Conservation (phyloP, 2,329 filamentous ascomycete species). For the Beauveria australis region DNA sequence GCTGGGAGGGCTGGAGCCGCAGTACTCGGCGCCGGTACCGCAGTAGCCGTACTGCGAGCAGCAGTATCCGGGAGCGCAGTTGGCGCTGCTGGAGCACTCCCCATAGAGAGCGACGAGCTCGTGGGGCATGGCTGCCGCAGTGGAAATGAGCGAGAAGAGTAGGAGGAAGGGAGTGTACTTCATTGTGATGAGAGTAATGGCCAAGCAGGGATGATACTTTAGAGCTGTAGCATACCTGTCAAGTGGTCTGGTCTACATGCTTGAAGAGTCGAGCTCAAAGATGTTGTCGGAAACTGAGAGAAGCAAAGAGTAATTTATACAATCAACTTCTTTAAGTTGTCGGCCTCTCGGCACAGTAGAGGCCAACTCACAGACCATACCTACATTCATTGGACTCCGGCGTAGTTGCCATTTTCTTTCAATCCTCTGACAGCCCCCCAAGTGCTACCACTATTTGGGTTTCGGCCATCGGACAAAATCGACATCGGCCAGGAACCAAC, state of each 20-base stretch:
- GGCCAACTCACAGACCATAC: neutral
- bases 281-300: neutral
- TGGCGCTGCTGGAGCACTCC: conserved; percentile 15
- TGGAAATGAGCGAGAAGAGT: neutral
- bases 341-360: neutral
- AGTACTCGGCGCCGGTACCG: conserved; percentile 15
- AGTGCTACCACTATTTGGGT: neutral
- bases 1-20: conserved; percentile 13
- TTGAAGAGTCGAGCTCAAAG: neutral
- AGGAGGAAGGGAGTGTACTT: neutral
- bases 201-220: neutral
- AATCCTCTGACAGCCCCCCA: neutral
- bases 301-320: neutral
- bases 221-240: neutral
- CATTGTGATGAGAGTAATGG: neutral
- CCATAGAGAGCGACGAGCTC: conserved; percentile 10
- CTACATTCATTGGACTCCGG: neutral
- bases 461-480: neutral
- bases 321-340: neutral
- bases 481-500: neutral
- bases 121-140: neutral
- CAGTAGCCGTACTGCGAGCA: conserved; percentile 17
- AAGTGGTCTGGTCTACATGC: neutral
- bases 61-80: conserved; percentile 12
- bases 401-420: neutral